These are phyloP conservation scores for Lachnellula occidentalis DNA, from an alignment of 2,329 filamentous ascomycete genomes.

Conservation along the genomic window DNA sequence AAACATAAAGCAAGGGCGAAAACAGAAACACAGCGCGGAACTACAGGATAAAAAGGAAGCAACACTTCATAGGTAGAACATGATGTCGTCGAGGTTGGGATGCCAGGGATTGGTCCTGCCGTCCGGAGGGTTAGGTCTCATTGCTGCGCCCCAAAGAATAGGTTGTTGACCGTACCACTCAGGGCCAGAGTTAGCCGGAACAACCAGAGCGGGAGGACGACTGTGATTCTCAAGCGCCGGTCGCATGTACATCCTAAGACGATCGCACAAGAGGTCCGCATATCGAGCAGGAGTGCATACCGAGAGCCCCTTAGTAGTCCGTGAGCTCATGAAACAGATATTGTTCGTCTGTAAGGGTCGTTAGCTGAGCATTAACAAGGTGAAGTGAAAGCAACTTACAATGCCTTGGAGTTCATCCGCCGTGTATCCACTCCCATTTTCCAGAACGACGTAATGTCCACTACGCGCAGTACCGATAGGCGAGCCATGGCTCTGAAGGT, in stretches of 20 bases:
- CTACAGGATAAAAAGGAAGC: background rate
- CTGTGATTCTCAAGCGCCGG: background rate
- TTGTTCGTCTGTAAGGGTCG: constrained; percentile 55
- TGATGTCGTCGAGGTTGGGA: background rate
- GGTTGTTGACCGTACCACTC: no score
- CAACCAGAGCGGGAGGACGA: no score
- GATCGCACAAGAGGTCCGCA: constrained; percentile 75
- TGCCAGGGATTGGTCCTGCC: constrained; percentile 49
- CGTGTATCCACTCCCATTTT: constrained; percentile 59
- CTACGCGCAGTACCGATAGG: constrained; percentile 75
- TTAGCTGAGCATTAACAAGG: no score
- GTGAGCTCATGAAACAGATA: constrained; percentile 73
- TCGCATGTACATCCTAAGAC: constrained; percentile 64
- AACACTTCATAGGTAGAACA: background rate
- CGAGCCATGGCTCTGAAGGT: constrained; percentile 70
- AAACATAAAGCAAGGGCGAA: background rate
- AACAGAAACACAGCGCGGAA: background rate
- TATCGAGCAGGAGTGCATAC: constrained; percentile 86
- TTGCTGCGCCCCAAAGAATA: no score
- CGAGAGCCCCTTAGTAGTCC: constrained; percentile 79
- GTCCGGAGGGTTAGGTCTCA: no score
- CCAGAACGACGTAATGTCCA: constrained; percentile 70
- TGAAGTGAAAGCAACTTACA: constrained; percentile 37
- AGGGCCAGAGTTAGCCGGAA: no score
- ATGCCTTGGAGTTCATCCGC: constrained; percentile 57